Evolutionary conservation across 2,329 filamentous ascomycete genomes (phyloP).

Genomic region (Dactylellina leptospora): DNA sequence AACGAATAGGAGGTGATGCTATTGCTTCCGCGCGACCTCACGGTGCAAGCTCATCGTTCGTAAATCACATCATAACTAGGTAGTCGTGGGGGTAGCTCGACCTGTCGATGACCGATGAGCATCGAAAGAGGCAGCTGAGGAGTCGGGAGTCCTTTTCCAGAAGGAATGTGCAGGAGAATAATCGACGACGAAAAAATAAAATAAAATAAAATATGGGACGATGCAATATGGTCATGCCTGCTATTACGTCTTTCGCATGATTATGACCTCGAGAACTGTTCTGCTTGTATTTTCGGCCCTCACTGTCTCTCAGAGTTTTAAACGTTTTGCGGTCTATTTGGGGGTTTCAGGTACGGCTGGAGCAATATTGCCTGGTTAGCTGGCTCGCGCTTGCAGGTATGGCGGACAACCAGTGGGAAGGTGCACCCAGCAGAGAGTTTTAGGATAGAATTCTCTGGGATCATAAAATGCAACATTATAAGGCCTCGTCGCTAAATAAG

Average conservation of each 20-base stretch:
- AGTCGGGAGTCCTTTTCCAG: constrained; percentile 38
- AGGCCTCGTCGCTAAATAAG: constrained; percentile 29
- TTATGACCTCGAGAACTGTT: constrained; percentile 5
- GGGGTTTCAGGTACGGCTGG: constrained; percentile 52
- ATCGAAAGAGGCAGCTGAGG: constrained; percentile 41
- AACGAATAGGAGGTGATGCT: constrained; percentile 29
- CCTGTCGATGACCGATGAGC: constrained; percentile 15
- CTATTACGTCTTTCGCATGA: constrained; percentile 51
- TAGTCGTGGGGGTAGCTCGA: constrained; percentile 23
- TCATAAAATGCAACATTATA: constrained; percentile 13
- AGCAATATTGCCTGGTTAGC: constrained; percentile 17
- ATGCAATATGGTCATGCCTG: constrained; percentile 41
- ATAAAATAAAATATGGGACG: constrained; percentile 22
- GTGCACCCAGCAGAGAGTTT: constrained; percentile 21
- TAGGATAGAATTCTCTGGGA: constrained; percentile 19
- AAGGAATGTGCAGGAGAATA: constrained; percentile 36
- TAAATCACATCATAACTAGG: constrained; percentile 17
- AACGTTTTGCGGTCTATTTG: constrained; percentile 39
- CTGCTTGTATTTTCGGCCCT: constrained; percentile 33
- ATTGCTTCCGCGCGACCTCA: constrained; percentile 9
- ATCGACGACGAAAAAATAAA: neutral
- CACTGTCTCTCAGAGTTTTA: constrained; percentile 38
- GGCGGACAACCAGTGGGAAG: constrained; percentile 20
- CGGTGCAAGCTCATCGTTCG: neutral
- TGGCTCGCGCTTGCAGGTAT: constrained; percentile 19